These are phyloP conservation scores for Rhodotorula sp. DNA, from an alignment of 1,284 basidiomycete genomes.

Conservation along the genomic window DNA sequence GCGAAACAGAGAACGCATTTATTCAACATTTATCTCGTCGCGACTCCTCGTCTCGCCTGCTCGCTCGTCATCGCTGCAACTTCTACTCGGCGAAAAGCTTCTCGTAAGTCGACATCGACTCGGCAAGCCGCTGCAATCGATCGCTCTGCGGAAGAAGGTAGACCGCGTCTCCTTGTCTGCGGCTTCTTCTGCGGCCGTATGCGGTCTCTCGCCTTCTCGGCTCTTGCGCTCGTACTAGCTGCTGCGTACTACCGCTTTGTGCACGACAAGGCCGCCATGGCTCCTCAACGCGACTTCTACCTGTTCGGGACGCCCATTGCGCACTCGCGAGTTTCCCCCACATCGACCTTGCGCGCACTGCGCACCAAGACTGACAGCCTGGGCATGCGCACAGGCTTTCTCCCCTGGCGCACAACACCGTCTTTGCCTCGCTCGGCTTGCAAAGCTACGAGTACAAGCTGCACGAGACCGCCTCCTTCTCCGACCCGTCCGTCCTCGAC, in stretches of 20 bases:
- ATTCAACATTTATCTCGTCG: too few relatives aligned
- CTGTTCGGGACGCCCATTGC: conserved; percentile 85
- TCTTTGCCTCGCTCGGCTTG: conserved; percentile 73
- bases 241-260: background rate
- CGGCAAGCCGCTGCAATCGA: background rate
- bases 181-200: background rate
- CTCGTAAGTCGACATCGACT: background rate
- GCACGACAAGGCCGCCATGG: background rate
- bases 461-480: conserved; percentile 62
- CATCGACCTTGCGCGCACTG: background rate
- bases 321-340: conserved; percentile 58
- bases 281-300: conserved; percentile 58
- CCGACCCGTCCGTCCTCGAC: conserved; percentile 60
- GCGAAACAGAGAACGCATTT: too few relatives aligned
- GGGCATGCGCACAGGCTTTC: conserved; percentile 59
- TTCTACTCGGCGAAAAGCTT: too few relatives aligned
- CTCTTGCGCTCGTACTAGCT: background rate
- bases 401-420: conserved; percentile 88
- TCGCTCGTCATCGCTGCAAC: too few relatives aligned
- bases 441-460: conserved; percentile 73
- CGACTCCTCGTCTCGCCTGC: too few relatives aligned
- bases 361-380: background rate
- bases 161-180: background rate
- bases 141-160: background rate
- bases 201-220: background rate